phyloP scores from a whole-genome alignment of 2,329 filamentous ascomycete species.

The Tolypocladium guangdongense region DNA sequence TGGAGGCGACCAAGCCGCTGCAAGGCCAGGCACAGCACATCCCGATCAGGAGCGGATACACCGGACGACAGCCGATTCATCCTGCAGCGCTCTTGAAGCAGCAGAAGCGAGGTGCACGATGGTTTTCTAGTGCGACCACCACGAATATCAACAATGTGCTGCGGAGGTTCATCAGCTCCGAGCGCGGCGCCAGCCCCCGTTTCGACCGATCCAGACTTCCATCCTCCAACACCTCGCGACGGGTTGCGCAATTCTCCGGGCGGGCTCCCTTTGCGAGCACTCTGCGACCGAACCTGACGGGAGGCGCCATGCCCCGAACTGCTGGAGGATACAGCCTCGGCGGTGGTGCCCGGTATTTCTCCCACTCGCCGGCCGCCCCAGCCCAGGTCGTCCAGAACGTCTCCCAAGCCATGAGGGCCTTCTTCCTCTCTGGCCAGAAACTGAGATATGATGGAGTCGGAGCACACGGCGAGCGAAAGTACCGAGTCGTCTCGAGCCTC shows the following conservation, averaged over 20 bases:
- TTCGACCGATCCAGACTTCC: constrained; percentile 39
- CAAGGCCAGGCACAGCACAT: constrained; percentile 36
- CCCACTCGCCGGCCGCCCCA: constrained; percentile 72
- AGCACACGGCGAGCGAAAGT: constrained; percentile 63
- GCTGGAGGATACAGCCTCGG: constrained; percentile 76
- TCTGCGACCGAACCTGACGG: constrained; percentile 84
- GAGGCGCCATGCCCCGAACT: constrained; percentile 71
- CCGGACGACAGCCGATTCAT: constrained; percentile 40
- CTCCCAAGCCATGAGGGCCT: constrained; percentile 84
- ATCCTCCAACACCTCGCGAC: constrained; percentile 36
- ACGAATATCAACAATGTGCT: constrained; percentile 33
- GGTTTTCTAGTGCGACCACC: constrained; percentile 34
- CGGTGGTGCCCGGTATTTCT: constrained; percentile 78
- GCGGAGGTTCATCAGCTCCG: constrained; percentile 40
- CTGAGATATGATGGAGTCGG: constrained; percentile 74
- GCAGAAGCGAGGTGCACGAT: constrained; percentile 31
- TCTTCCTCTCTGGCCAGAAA: constrained; percentile 84
- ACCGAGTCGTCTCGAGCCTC: constrained; percentile 62
- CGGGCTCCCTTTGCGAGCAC: constrained; percentile 80
- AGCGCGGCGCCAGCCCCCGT: constrained; percentile 17
- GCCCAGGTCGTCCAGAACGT: constrained; percentile 92
- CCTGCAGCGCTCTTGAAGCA: constrained; percentile 41
- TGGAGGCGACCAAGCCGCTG: constrained; percentile 30
- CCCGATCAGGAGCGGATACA: constrained; percentile 27
- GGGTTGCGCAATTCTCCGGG: constrained; percentile 52